phyloP scores from a whole-genome alignment of 192 early-diverging fungal species.

The Powellomyces hirtus region DNA sequence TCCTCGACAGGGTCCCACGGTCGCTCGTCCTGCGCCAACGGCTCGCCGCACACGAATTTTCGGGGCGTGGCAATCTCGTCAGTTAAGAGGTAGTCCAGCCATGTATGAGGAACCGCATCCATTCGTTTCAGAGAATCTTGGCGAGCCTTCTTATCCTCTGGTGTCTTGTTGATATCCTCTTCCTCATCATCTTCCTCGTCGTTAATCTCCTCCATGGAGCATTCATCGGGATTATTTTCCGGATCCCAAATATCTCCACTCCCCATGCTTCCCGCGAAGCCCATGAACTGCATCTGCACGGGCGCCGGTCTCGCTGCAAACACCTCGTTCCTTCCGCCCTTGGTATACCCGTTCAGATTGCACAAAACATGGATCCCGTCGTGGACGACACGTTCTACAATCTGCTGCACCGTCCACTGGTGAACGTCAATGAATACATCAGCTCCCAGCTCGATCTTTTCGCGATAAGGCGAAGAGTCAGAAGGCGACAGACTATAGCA shows the following conservation, averaged over 20 bases:
- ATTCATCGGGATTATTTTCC: slow-evolving; percentile 2
- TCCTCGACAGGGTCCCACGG: slow-evolving; percentile 34
- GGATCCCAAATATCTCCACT: slow-evolving; percentile 52
- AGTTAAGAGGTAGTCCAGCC: slow-evolving; percentile 50
- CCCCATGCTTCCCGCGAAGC: slow-evolving; percentile 90
- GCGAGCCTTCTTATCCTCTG: neutral
- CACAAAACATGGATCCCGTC: slow-evolving; percentile 88
- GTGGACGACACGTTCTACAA: slow-evolving; percentile 67
- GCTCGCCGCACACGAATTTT: slow-evolving; percentile 36
- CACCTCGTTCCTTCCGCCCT: slow-evolving; percentile 89
- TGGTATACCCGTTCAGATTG: slow-evolving; percentile 97
- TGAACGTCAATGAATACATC: slow-evolving; percentile 81
- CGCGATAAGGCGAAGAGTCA: slow-evolving; percentile 75
- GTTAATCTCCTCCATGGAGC: neutral
- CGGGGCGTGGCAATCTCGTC: slow-evolving; percentile 48
- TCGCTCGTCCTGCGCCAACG: slow-evolving; percentile 24
- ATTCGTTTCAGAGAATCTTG: neutral
- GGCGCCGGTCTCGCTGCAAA: slow-evolving; percentile 89
- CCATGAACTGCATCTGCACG: slow-evolving; percentile 89
- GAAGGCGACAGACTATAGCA: slow-evolving; percentile 83
- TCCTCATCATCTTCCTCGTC: neutral
- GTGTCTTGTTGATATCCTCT: neutral
- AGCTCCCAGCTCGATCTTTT: slow-evolving; percentile 73
- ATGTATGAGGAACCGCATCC: slow-evolving; percentile 20
- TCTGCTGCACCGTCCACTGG: slow-evolving; percentile 66